These are phyloP conservation scores for Diophrys appendiculata DNA, from an alignment of 73 alveolate genomes.

Conservation along the genomic window DNA sequence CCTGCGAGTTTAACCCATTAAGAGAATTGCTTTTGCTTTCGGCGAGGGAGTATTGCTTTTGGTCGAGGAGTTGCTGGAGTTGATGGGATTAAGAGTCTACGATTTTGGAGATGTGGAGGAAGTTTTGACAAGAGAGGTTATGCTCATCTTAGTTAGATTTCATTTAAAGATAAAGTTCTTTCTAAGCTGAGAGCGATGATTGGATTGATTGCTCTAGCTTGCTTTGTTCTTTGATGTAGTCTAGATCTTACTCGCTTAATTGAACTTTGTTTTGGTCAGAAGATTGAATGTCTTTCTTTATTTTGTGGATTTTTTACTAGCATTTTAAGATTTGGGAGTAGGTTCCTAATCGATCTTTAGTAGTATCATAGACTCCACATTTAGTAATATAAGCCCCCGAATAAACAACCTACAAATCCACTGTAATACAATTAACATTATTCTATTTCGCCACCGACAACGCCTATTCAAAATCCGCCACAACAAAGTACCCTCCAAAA, in stretches of 20 bases:
- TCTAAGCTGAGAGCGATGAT: no score
- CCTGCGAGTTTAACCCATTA: no score
- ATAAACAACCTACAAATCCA: slow-evolving; percentile 81
- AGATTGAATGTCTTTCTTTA: neutral
- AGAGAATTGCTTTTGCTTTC: no score
- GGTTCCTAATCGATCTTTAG: slow-evolving; percentile 68
- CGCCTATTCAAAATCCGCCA: slow-evolving; percentile 73
- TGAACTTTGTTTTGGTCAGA: neutral
- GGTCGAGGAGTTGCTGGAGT: no score
- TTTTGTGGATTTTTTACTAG: neutral
- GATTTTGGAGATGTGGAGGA: no score
- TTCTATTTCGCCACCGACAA: slow-evolving; percentile 79
- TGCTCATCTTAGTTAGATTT: no score
- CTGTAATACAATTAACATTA: slow-evolving; percentile 85
- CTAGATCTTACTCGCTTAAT: neutral
- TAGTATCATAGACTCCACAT: slow-evolving; percentile 81
- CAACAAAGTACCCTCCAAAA: slow-evolving; percentile 77
- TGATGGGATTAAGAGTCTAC: no score
- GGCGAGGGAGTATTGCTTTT: no score
- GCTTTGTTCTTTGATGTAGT: neutral
- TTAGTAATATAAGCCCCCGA: slow-evolving; percentile 86
- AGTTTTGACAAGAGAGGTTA: no score
- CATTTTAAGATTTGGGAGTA: slow-evolving; percentile 27
- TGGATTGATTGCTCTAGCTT: neutral
- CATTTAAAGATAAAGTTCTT: no score